A percentile compares a stretch with the other conserved stretches of the same genome.
These are phyloP conservation scores for Brassica incana DNA, from an alignment of 345 rosid species.

Conservation along the genomic window DNA sequence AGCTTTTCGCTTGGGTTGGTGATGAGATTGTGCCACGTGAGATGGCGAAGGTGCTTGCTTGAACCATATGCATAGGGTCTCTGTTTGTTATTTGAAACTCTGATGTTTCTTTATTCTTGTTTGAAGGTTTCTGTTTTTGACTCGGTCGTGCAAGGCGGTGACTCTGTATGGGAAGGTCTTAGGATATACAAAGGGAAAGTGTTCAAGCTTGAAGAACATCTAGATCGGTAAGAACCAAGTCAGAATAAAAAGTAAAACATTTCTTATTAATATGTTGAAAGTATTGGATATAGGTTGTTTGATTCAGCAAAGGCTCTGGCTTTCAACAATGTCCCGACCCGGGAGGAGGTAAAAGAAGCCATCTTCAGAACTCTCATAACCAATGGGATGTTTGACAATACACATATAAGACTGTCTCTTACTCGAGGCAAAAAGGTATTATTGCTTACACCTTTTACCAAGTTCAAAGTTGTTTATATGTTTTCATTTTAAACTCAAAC, in stretches of 20 bases:
- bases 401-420: constrained; percentile 83
- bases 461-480: background rate
- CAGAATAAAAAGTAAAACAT: background rate
- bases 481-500: background rate
- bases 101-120: constrained; percentile 8
- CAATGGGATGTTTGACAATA: constrained; percentile 84
- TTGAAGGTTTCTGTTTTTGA: constrained; percentile 82
- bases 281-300: constrained; percentile 53
- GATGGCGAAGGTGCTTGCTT: constrained; percentile 73
- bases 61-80: background rate
- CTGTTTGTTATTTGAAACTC: background rate
- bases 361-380: constrained; percentile 79
- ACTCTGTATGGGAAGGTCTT: constrained; percentile 90
- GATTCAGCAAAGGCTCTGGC: constrained; percentile 95
- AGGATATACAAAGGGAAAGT: constrained; percentile 65
- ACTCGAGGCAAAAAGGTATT: constrained; percentile 90
- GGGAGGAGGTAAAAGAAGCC: constrained; percentile 82
- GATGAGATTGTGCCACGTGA: constrained; percentile 86
- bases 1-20: constrained; percentile 87
- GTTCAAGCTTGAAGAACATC: constrained; percentile 83
- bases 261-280: constrained; percentile 7
- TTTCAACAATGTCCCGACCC: constrained; percentile 75
- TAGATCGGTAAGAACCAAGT: constrained; percentile 61
- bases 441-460: background rate
- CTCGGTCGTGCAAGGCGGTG: constrained; percentile 93